These are phyloP conservation scores for Solanum virginianum DNA, from an alignment of 257 asterid genomes.

Conservation along the genomic window DNA sequence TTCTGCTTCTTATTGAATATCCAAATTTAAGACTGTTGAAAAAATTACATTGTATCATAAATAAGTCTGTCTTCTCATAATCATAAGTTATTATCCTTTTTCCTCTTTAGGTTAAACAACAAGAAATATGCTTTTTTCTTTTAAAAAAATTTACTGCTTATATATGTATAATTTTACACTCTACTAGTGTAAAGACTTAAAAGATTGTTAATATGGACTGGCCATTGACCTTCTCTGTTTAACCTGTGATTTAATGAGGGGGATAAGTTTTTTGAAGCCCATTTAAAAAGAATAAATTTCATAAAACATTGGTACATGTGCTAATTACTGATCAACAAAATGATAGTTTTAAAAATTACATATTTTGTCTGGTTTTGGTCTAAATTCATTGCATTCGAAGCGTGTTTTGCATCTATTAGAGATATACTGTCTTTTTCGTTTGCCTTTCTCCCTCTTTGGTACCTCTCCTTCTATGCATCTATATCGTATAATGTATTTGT, in stretches of 20 bases:
- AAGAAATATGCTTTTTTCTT: too few relatives aligned
- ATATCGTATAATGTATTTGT: not conserved
- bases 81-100: not conserved
- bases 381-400: not conserved
- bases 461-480: not conserved
- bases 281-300: not conserved
- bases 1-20: not conserved
- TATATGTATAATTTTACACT: too few relatives aligned
- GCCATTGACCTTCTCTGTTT: not conserved
- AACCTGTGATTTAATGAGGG: not conserved
- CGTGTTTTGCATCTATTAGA: not conserved
- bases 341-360: not conserved
- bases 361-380: not conserved
- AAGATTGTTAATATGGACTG: not conserved
- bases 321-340: too few relatives aligned
- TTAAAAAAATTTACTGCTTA: not conserved
- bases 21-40: not conserved
- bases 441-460: too few relatives aligned
- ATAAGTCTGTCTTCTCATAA: not conserved
- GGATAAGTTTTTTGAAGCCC: not conserved
- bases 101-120: not conserved
- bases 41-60: not conserved
- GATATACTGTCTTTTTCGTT: not conserved
- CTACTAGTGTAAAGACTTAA: not conserved
- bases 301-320: not conserved